Evolutionary conservation across 2,329 filamentous ascomycete genomes (phyloP).

Genomic region (Stachybotrys chartarum): DNA sequence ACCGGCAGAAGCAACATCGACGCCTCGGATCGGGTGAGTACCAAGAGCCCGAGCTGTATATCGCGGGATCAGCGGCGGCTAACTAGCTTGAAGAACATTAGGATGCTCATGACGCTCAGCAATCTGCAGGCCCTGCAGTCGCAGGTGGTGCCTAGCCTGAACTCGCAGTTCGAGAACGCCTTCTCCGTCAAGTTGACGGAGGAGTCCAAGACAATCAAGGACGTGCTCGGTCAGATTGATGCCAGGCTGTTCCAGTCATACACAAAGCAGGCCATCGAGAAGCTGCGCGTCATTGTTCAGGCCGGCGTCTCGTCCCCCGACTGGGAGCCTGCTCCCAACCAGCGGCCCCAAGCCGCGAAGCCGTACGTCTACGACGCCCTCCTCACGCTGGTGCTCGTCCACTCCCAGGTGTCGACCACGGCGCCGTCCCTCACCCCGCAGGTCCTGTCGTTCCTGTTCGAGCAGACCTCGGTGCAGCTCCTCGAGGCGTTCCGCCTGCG

Average conservation of each 20-base stretch:
- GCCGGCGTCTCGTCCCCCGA: constrained; percentile 61
- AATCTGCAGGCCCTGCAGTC: constrained; percentile 81
- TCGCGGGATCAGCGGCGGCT: constrained; percentile 5
- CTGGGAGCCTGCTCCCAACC: constrained; percentile 57
- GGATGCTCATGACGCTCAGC: constrained; percentile 87
- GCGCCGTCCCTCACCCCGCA: constrained; percentile 68
- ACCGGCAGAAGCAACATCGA: constrained; percentile 42
- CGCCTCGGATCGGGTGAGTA: constrained; percentile 48
- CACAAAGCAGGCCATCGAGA: constrained; percentile 67
- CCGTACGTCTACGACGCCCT: constrained; percentile 88
- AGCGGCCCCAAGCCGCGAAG: constrained; percentile 65
- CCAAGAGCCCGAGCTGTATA: not conserved
- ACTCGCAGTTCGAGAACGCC: constrained; percentile 84
- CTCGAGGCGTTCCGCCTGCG: constrained; percentile 70
- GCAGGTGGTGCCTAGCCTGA: constrained; percentile 79
- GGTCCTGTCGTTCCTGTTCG: constrained; percentile 80
- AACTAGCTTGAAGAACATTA: constrained; percentile 59
- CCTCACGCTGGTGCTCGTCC: constrained; percentile 79
- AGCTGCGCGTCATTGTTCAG: constrained; percentile 62
- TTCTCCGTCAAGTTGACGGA: constrained; percentile 94
- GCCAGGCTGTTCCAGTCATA: constrained; percentile 87
- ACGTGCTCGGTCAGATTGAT: constrained; percentile 87
- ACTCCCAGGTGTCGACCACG: constrained; percentile 81
- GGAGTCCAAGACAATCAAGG: constrained; percentile 84
- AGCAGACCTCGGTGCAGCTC: constrained; percentile 73